phyloP scores from a whole-genome alignment of 2,329 filamentous ascomycete genomes.

The Aspergillus persii region DNA sequence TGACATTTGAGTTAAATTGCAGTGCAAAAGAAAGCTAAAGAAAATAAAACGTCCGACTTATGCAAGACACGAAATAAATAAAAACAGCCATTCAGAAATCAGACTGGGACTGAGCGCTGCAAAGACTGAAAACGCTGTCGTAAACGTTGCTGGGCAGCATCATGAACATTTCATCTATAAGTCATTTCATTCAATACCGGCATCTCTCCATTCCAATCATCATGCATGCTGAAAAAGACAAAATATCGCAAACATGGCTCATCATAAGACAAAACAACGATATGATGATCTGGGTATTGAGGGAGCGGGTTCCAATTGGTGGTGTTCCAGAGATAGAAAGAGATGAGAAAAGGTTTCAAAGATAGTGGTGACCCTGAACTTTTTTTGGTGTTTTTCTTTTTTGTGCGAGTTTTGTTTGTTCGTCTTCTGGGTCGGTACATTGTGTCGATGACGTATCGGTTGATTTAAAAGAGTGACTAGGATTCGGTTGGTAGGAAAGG shows the following conservation, averaged over 20 bases:
- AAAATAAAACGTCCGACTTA: slow-evolving; percentile 10
- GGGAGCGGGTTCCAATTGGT: slow-evolving; percentile 1
- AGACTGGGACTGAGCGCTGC: slow-evolving; percentile 13
- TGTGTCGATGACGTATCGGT: not conserved
- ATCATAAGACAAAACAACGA: slow-evolving; percentile 14
- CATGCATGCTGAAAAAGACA: slow-evolving; percentile 13
- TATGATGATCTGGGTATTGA: slow-evolving; percentile 8
- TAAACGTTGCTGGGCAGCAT: slow-evolving; percentile 16
- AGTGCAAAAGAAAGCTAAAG: not conserved
- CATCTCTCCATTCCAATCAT: slow-evolving; percentile 24
- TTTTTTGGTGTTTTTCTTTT: slow-evolving; percentile 9
- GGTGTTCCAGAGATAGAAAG: slow-evolving; percentile 2
- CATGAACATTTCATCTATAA: slow-evolving; percentile 21
- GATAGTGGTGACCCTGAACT: not conserved
- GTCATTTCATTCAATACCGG: slow-evolving; percentile 24
- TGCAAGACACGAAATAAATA: slow-evolving; percentile 7
- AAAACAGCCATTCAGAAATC: slow-evolving; percentile 4
- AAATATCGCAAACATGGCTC: slow-evolving; percentile 11
- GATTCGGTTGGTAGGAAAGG: slow-evolving; percentile 10
- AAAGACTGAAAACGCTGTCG: slow-evolving; percentile 13
- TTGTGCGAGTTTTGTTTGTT: slow-evolving; percentile 8
- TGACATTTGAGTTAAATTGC: slow-evolving; percentile 9
- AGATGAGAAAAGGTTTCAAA: not conserved
- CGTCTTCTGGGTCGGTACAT: not conserved
- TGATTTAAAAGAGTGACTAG: slow-evolving; percentile 6